phyloP scores from a whole-genome alignment of 768 basidiomycete species.

The Clitopilus hobsonii region DNA sequence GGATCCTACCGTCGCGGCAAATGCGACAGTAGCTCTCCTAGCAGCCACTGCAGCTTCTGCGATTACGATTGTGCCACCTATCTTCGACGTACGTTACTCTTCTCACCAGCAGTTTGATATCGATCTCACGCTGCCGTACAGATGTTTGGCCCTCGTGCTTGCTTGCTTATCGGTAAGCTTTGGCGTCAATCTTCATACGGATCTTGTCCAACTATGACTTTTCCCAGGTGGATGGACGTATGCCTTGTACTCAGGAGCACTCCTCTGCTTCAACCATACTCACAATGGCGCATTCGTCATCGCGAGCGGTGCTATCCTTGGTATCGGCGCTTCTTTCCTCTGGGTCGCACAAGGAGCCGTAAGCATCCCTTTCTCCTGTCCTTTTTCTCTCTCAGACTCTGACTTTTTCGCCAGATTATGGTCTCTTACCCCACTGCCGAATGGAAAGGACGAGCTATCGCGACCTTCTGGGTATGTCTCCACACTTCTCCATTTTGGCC shows the following conservation, averaged over 20 bases:
- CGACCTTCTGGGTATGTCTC: slow-evolving; percentile 18
- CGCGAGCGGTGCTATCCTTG: slow-evolving; percentile 21
- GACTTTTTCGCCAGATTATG: slow-evolving; percentile 16
- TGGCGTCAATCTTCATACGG: background rate
- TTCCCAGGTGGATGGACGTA: slow-evolving; percentile 20
- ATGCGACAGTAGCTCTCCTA: slow-evolving; percentile 21
- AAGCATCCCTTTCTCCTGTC: background rate
- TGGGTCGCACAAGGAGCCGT: slow-evolving; percentile 26
- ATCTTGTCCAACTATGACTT: background rate
- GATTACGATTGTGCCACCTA: slow-evolving; percentile 20
- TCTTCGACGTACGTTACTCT: slow-evolving; percentile 18
- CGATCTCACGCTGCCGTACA: slow-evolving; percentile 1
- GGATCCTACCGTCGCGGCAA: slow-evolving; percentile 23
- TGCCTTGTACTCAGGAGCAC: slow-evolving; percentile 21
- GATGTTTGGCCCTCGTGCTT: slow-evolving; percentile 22
- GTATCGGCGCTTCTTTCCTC: slow-evolving; percentile 22
- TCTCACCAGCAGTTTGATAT: background rate
- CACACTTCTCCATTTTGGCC: background rate
- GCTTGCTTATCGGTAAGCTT: slow-evolving; percentile 18
- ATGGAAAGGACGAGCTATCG: slow-evolving; percentile 21
- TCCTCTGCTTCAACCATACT: slow-evolving; percentile 23
- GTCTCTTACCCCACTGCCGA: slow-evolving; percentile 24
- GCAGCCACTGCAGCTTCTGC: slow-evolving; percentile 24
- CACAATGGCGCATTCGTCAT: slow-evolving; percentile 22
- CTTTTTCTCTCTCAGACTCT: background rate